phyloP scores from a whole-genome alignment of 83 land plant species.

The Picea mariana region DNA sequence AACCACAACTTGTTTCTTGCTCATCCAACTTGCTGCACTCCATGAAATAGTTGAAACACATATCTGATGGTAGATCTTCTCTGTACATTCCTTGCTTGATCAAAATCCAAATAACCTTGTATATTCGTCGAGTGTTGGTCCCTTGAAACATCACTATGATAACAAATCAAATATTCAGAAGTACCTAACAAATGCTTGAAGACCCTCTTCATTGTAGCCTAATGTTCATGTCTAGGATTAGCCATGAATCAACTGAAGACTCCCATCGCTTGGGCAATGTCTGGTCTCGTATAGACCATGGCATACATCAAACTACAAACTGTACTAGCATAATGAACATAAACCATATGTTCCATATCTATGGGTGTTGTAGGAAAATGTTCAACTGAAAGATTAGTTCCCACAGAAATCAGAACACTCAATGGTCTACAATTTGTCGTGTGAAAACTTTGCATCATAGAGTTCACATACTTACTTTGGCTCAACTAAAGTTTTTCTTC shows the following conservation, averaged over 20 bases:
- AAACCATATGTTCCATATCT: constrained; percentile 16
- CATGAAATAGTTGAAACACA: no score
- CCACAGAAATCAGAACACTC: background rate
- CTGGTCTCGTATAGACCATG: constrained; percentile 21
- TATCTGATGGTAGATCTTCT: no score
- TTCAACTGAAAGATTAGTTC: background rate
- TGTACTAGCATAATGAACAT: constrained; percentile 16
- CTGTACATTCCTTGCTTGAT: no score
- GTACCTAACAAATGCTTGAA: background rate
- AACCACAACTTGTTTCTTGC: no score
- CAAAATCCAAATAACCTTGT: no score
- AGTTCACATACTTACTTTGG: constrained; percentile 11
- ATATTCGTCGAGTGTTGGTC: no score
- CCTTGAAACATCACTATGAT: no score
- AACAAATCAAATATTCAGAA: background rate
- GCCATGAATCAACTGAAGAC: constrained; percentile 14
- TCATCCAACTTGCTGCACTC: no score
- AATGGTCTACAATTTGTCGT: constrained; percentile 5
- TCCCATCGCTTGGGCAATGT: constrained; percentile 24
- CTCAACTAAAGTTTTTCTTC: constrained; percentile 9
- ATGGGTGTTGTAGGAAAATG: no score
- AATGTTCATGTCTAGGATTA: constrained; percentile 19
- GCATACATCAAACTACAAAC: constrained; percentile 17
- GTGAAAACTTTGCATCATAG: constrained; percentile 4
- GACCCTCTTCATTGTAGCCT: background rate